Evolutionary conservation across 192 early-diverging fungal genomes (phyloP).

Genomic region (Mortierella hygrophila): DNA sequence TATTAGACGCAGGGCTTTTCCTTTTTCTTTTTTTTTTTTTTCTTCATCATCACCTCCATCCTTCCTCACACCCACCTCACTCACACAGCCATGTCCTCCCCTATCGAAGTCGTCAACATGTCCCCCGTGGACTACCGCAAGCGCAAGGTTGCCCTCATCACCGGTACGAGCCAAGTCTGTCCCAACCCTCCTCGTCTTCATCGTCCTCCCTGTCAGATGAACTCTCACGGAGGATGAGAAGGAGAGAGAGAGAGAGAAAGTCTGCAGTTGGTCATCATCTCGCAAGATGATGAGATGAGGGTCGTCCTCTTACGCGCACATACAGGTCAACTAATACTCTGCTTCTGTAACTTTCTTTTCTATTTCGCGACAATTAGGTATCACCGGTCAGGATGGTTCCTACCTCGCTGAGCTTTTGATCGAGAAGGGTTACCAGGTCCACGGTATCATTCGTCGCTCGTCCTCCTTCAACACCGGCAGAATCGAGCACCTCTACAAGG

Average conservation of each 20-base stretch:
- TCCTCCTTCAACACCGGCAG: slow-evolving; percentile 90
- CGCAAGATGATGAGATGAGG: not conserved
- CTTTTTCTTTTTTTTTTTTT: not conserved
- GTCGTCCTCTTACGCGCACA: not conserved
- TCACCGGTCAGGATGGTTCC: slow-evolving; percentile 87
- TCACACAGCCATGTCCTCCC: slow-evolving; percentile 30
- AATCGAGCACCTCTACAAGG: slow-evolving; percentile 84
- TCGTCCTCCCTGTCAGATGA: not conserved
- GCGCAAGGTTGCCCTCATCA: slow-evolving; percentile 72
- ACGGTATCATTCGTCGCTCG: slow-evolving; percentile 85
- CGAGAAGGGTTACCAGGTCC: slow-evolving; percentile 81
- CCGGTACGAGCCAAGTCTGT: slow-evolving; percentile 57
- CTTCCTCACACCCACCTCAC: not conserved
- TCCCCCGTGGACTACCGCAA: slow-evolving; percentile 68
- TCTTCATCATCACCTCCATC: slow-evolving; percentile 11
- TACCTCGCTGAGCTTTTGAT: slow-evolving; percentile 82
- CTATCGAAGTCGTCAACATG: slow-evolving; percentile 55
- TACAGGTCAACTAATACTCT: not conserved
- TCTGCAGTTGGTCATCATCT: not conserved
- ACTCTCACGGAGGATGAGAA: not conserved
- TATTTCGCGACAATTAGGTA: slow-evolving; percentile 60
- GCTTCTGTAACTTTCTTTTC: not conserved
- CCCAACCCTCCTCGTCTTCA: not conserved
- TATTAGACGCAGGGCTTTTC: not conserved
- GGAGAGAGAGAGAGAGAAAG: too few relatives aligned